phyloP scores from a whole-genome alignment of 345 rosid genomes.

The Eutrema heterophyllum region DNA sequence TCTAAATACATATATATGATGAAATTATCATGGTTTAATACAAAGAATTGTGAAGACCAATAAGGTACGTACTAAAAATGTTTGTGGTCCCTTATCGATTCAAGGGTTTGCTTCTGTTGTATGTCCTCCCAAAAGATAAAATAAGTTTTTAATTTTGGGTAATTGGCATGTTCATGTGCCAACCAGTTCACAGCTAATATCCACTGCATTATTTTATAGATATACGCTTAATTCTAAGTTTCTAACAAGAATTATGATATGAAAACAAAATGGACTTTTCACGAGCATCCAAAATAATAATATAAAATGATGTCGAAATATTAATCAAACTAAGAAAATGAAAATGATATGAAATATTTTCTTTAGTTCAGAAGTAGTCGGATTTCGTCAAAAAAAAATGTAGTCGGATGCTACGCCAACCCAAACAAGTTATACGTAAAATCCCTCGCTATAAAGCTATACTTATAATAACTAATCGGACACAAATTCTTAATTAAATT shows the following conservation, averaged over 20 bases:
- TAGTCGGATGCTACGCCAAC: not conserved
- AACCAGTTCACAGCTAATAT: conserved; percentile 30
- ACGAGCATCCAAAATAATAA: conserved; percentile 3
- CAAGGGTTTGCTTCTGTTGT: conserved; percentile 14
- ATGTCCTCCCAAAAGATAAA: conserved; percentile 13
- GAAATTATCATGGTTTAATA: conserved; percentile 7
- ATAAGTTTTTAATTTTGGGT: conserved; percentile 14
- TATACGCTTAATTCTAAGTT: not conserved
- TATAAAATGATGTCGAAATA: not conserved
- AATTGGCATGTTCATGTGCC: conserved; percentile 27
- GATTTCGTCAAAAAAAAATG: too few relatives aligned
- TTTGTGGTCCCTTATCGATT: conserved; percentile 26
- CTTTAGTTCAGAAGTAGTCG: not conserved
- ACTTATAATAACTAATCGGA: not conserved
- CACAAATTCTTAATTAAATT: not conserved
- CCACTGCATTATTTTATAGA: conserved; percentile 1
- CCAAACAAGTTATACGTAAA: not conserved
- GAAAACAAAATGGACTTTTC: conserved; percentile 7
- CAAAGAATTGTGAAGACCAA: conserved; percentile 18
- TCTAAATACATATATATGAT: not conserved
- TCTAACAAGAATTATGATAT: not conserved
- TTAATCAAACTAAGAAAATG: not conserved
- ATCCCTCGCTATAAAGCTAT: not conserved
- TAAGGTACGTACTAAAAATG: conserved; percentile 11
- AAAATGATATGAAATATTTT: not conserved